Conservation (phyloP, 805 yeast genomes). For the Spathaspora gorwiae region DNA sequence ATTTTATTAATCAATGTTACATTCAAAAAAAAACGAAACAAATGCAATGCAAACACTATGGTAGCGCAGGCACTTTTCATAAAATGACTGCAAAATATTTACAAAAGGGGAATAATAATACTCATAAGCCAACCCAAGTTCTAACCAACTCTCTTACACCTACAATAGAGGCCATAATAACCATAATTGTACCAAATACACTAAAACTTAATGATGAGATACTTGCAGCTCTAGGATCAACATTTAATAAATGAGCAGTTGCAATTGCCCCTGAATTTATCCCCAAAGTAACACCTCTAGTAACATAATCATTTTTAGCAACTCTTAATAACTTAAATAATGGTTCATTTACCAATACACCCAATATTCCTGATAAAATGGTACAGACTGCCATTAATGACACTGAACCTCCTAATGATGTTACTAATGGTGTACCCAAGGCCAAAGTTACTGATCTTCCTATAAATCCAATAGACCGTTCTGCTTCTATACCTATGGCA, state of each 20-base stretch:
- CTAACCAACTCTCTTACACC: slow-evolving; percentile 22
- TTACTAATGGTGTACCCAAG: slow-evolving; percentile 68
- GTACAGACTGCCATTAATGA: slow-evolving; percentile 77
- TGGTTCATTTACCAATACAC: slow-evolving; percentile 60
- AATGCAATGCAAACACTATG: no score
- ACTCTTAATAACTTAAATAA: slow-evolving; percentile 50
- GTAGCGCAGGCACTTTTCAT: no score
- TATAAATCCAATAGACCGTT: slow-evolving; percentile 66
- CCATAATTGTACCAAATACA: slow-evolving; percentile 69
- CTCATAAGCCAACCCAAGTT: slow-evolving; percentile 14
- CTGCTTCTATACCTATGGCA: slow-evolving; percentile 57
- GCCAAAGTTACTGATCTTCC: slow-evolving; percentile 80
- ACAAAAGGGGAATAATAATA: no score
- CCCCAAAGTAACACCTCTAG: slow-evolving; percentile 74
- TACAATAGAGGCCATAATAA: slow-evolving; percentile 58
- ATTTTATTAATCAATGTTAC: no score
- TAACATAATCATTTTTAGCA: slow-evolving; percentile 60
- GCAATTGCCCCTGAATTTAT: slow-evolving; percentile 80
- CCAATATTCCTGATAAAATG: slow-evolving; percentile 69
- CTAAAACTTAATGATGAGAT: slow-evolving; percentile 70
- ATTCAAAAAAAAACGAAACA: no score
- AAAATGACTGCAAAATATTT: neutral
- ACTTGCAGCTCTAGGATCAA: slow-evolving; percentile 78
- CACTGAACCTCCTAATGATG: slow-evolving; percentile 62
- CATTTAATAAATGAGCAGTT: slow-evolving; percentile 65